These are phyloP conservation scores for Candida boleticola DNA, from an alignment of 805 yeast species.

Conservation along the genomic window DNA sequence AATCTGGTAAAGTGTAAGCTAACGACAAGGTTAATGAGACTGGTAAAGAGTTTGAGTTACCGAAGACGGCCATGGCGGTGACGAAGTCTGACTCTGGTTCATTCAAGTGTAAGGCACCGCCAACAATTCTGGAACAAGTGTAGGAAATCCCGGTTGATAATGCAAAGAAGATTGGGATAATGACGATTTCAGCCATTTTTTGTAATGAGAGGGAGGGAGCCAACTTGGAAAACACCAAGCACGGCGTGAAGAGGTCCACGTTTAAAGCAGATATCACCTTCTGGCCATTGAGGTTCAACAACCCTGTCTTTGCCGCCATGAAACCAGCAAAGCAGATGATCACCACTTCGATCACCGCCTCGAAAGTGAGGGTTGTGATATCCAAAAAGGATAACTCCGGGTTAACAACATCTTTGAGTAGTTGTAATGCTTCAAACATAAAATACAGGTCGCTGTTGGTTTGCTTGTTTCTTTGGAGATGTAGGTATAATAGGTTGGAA, in stretches of 20 bases:
- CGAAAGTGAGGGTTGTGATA: conserved; percentile 71
- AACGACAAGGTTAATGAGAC: conserved; percentile 83
- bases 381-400: conserved; percentile 35
- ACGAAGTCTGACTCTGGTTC: conserved; percentile 84
- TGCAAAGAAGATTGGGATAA: conserved; percentile 84
- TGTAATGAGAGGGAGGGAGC: conserved; percentile 66
- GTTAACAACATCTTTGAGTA: background rate
- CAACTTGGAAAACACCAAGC: conserved; percentile 83
- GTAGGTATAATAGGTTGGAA: too few relatives aligned
- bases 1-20: conserved; percentile 71
- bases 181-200: conserved; percentile 74
- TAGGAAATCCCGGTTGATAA: conserved; percentile 77
- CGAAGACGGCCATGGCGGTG: conserved; percentile 95
- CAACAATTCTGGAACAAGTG: conserved; percentile 55
- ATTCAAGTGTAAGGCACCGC: conserved; percentile 56
- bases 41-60: conserved; percentile 92
- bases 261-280: conserved; percentile 73
- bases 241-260: conserved; percentile 93
- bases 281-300: conserved; percentile 71
- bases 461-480: too few relatives aligned
- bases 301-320: conserved; percentile 72
- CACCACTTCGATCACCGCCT: conserved; percentile 90
- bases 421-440: background rate
- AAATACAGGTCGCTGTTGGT: too few relatives aligned
- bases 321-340: conserved; percentile 84